These are phyloP conservation scores for Zygoascus meyerae DNA, from an alignment of 1,139 yeast genomes.

Conservation along the genomic window DNA sequence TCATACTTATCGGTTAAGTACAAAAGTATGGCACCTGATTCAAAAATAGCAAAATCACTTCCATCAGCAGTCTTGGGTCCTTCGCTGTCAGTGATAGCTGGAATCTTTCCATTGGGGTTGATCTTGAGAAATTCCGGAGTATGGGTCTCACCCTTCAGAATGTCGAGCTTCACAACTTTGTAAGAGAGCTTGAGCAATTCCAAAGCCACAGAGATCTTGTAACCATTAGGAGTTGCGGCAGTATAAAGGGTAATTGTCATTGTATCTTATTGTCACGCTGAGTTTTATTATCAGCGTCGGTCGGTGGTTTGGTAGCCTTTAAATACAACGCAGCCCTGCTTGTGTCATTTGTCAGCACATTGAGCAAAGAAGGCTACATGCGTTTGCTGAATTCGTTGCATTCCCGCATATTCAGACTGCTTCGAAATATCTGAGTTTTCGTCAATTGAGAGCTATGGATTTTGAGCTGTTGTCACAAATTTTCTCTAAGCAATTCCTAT, in stretches of 20 bases:
- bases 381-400: too few relatives aligned
- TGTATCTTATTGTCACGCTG: not conserved
- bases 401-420: too few relatives aligned
- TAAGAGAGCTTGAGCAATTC: constrained; percentile 47
- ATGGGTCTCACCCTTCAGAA: constrained; percentile 42
- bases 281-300: not conserved
- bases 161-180: constrained; percentile 33
- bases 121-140: constrained; percentile 53
- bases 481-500: too few relatives aligned
- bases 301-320: too few relatives aligned
- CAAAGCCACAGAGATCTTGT: constrained; percentile 44
- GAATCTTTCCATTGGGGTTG: constrained; percentile 92
- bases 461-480: too few relatives aligned
- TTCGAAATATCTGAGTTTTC: too few relatives aligned
- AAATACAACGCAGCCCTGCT: too few relatives aligned
- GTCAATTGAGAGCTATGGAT: too few relatives aligned
- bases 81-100: constrained; percentile 85
- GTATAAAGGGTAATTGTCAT: constrained; percentile 39
- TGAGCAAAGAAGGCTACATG: too few relatives aligned
- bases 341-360: too few relatives aligned
- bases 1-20: constrained; percentile 63
- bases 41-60: constrained; percentile 83
- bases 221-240: constrained; percentile 53
- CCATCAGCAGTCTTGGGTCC: constrained; percentile 31
- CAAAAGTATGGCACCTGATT: constrained; percentile 82